Evolutionary conservation across 345 rosid species (phyloP).

Genomic region (Camelina hispida): DNA sequence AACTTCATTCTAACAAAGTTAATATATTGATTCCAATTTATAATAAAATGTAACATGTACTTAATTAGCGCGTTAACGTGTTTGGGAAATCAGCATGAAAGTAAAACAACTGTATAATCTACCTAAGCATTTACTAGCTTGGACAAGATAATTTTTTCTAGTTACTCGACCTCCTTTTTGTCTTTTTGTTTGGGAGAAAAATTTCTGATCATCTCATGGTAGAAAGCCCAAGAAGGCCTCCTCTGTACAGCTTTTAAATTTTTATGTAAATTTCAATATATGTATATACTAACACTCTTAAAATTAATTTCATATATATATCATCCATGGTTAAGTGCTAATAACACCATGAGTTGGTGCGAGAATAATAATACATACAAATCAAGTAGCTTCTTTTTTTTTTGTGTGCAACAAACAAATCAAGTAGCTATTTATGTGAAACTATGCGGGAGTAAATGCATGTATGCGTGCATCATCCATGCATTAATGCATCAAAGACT

Average conservation of each 20-base stretch:
- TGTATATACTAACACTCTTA: background rate
- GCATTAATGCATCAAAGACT: conserved; percentile 16
- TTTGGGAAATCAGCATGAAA: too few species aligned
- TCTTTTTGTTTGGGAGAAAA: background rate
- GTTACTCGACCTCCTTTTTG: background rate
- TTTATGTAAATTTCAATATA: background rate
- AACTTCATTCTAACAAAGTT: background rate
- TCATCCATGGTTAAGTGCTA: background rate
- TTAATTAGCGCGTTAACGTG: too few species aligned
- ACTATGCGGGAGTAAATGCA: background rate
- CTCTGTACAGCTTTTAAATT: background rate
- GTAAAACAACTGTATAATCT: too few species aligned
- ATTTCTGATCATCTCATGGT: background rate
- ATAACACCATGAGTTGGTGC: conserved; percentile 10
- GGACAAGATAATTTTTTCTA: background rate
- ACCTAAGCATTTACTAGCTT: too few species aligned
- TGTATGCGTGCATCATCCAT: conserved; percentile 8
- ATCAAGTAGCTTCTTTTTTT: conserved; percentile 1
- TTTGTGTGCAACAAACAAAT: background rate
- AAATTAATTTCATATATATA: background rate
- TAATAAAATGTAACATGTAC: too few species aligned
- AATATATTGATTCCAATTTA: background rate
- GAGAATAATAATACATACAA: background rate
- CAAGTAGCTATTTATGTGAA: conserved; percentile 12
- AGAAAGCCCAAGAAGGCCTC: conserved; percentile 18